These are phyloP conservation scores for Pleurotus citrinopileatus DNA, from an alignment of 768 basidiomycete genomes.

Conservation along the genomic window DNA sequence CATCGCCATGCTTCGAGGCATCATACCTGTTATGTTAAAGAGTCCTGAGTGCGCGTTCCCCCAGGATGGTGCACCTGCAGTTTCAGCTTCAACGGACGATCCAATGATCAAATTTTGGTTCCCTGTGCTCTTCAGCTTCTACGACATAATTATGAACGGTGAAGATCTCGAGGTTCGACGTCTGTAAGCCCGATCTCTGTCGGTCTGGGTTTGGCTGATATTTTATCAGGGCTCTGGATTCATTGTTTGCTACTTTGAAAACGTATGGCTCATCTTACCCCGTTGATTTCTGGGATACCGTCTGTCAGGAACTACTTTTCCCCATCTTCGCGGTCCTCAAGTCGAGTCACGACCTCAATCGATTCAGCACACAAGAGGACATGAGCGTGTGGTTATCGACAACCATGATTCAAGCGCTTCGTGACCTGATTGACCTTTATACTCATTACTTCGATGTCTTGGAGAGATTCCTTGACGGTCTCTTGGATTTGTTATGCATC, in stretches of 20 bases:
- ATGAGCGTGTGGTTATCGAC: conserved; percentile 99
- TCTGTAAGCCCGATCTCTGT: conserved; percentile 57
- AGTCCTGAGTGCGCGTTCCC: conserved; percentile 62
- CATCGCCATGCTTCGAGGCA: conserved; percentile 92
- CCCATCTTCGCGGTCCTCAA: conserved; percentile 97
- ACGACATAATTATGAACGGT: conserved; percentile 99
- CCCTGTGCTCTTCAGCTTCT: conserved; percentile 95
- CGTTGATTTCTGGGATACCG: conserved; percentile 95
- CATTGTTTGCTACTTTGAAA: conserved; percentile 91
- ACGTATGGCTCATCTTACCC: conserved; percentile 83
- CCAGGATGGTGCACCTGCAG: conserved; percentile 18
- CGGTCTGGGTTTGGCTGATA: conserved; percentile 10
- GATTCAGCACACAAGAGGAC: conserved; percentile 95
- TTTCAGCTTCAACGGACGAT: conserved; percentile 52
- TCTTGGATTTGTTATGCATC: conserved; percentile 88
- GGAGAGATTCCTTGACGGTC: conserved; percentile 88
- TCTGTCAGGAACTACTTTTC: conserved; percentile 94
- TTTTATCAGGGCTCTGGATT: conserved; percentile 81
- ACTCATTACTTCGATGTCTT: conserved; percentile 93
- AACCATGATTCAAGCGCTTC: conserved; percentile 96
- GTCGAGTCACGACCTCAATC: conserved; percentile 86
- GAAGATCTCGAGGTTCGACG: conserved; percentile 97
- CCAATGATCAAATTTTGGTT: conserved; percentile 97
- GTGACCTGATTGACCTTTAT: conserved; percentile 93
- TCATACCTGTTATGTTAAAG: conserved; percentile 89